Conservation (phyloP, 345 rosid genomes). For the Viola odorata region DNA sequence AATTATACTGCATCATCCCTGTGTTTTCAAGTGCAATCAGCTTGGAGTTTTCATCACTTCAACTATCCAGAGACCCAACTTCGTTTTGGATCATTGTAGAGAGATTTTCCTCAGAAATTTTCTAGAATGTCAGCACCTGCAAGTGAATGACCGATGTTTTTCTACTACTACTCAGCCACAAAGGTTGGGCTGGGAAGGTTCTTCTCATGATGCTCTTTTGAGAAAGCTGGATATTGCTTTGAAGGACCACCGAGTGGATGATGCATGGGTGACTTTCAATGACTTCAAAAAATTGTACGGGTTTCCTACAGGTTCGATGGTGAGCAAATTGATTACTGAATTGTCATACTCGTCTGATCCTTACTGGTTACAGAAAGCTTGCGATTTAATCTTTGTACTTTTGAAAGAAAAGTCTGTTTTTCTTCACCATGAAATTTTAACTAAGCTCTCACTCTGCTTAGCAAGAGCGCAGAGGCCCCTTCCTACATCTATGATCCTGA, state of each 20-base stretch:
- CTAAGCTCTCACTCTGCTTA: conserved; percentile 51
- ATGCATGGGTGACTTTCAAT: conserved; percentile 64
- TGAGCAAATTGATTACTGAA: conserved; percentile 45
- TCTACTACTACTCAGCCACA: conserved; percentile 14
- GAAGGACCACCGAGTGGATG: conserved; percentile 35
- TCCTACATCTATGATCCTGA: conserved; percentile 47
- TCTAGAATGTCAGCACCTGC: background rate
- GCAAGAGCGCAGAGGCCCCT: conserved; percentile 66
- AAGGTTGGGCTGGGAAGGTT: conserved; percentile 46
- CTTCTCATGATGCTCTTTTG: conserved; percentile 40
- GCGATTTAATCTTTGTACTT: conserved; percentile 35
- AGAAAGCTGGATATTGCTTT: conserved; percentile 59
- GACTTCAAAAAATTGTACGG: conserved; percentile 59
- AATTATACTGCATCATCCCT: background rate
- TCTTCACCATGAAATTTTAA: conserved; percentile 34
- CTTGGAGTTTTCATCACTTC: background rate
- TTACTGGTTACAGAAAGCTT: conserved; percentile 51
- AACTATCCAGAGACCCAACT: background rate
- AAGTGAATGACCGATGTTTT: background rate
- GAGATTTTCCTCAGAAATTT: background rate
- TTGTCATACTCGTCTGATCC: conserved; percentile 60
- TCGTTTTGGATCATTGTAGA: background rate
- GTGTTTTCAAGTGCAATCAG: background rate
- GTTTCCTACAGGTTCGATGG: conserved; percentile 32
- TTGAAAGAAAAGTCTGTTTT: conserved; percentile 39